Evolutionary conservation across 2,329 filamentous ascomycete species (phyloP), one percentile per base, ranked within the genome.

Genomic region (Juglanconis oblonga): DNA sequence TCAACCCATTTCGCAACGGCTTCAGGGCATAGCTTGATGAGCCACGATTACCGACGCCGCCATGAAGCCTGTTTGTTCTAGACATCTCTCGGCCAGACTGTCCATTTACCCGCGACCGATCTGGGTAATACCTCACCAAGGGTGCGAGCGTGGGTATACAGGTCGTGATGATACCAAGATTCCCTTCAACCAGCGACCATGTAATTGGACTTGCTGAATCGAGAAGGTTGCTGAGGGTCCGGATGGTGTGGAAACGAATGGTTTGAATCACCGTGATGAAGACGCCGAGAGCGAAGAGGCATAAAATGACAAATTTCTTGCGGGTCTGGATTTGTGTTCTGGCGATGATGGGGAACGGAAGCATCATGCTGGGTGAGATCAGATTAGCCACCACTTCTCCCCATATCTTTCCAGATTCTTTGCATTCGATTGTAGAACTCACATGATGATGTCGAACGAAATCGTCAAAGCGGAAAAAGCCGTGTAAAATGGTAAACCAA

Each of bases 231-330:
- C 67, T 64, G 3, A 81, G 73, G 13, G 70, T 73, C 42, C 72
- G 71, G 62, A 83, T 76, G n/a, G 77, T 80, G 58, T 77, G 74
- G 59, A 82, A 79, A 13, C 80, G 80, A 61, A 83, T 73, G 58
- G 80, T 75, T 64, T 82, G 80, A 58, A 82, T 79, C 51, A 79
- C 63, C 5, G 77, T 80, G 48, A 82, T 75, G 69, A 83, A 82
- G 55, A 78, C 68, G n/a, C 80, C 81, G 31, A 83, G 72, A 3
- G 73, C 71, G 65, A 82, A 82, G 33, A 81, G 70, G 5, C 68
- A 69, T 0, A 75, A 69, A 0, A 81, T 70, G 3, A 78, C 72
- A 3, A 74, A 49, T 67, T 81, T 79, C 53, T 76, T 77, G 31
- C 73, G 72, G 0, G 58, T 65, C 32, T 42, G 36, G 38, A 53